Conservation (phyloP, 1,284 basidiomycete species). For the Sutorius eximius region DNA sequence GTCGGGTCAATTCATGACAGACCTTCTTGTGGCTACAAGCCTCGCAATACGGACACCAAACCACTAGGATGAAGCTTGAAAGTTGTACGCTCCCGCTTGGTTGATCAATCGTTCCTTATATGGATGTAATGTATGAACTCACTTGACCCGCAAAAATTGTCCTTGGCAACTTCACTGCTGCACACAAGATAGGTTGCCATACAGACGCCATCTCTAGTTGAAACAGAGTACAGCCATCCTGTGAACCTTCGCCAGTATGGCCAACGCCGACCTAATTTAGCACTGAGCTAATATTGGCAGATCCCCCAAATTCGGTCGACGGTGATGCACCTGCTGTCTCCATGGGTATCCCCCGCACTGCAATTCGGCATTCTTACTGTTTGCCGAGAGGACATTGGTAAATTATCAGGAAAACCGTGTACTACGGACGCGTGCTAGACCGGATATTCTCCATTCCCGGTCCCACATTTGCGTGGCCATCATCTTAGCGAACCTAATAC, state of each 20-base stretch:
- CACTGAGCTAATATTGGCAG: neutral
- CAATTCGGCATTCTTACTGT: neutral
- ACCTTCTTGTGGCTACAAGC: slow-evolving; percentile 29
- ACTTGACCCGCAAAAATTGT: neutral
- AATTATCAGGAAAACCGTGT: neutral
- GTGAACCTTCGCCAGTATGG: neutral
- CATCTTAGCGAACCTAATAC: neutral
- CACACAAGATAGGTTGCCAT: neutral
- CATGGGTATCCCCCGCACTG: neutral
- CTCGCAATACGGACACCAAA: slow-evolving; percentile 27
- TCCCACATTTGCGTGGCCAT: neutral
- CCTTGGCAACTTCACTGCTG: neutral
- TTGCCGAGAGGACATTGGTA: neutral
- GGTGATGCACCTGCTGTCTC: neutral
- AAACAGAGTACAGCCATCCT: neutral
- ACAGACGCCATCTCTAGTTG: neutral
- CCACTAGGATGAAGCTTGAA: slow-evolving; percentile 6
- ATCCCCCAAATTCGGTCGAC: neutral
- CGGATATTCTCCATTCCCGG: neutral
- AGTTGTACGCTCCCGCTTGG: neutral
- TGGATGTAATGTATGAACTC: neutral
- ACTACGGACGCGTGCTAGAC: neutral
- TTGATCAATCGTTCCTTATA: neutral
- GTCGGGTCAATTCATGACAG: slow-evolving; percentile 25
- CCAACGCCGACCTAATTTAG: neutral